Percentiles rank a stretch among this genome's conserved stretches.
phyloP scores from a whole-genome alignment of 2,329 filamentous ascomycete species.

The Ceratocystis alfenasii region DNA sequence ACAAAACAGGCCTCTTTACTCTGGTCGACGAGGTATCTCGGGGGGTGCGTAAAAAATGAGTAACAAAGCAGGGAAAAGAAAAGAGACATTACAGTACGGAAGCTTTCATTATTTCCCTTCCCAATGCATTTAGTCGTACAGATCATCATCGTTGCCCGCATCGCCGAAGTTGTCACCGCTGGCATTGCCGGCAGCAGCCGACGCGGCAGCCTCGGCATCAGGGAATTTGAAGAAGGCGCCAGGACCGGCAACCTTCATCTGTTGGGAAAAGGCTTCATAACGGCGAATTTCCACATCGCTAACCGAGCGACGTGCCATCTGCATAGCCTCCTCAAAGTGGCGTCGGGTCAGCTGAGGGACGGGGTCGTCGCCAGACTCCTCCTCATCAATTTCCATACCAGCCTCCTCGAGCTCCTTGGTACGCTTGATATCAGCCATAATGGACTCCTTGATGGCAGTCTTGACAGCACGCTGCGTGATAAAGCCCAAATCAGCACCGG shows the following conservation, averaged over 20 bases:
- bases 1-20: too few relatives aligned
- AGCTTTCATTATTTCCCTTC: not conserved
- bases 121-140: constrained; percentile 55
- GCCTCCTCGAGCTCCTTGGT: constrained; percentile 78
- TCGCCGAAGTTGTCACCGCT: constrained; percentile 58
- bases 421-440: constrained; percentile 76
- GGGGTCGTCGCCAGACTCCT: constrained; percentile 76
- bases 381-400: constrained; percentile 58
- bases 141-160: constrained; percentile 86
- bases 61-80: not conserved
- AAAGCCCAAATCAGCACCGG: constrained; percentile 97
- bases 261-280: constrained; percentile 96
- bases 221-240: constrained; percentile 99
- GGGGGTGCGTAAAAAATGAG: not conserved
- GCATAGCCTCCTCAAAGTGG: constrained; percentile 99
- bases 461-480: constrained; percentile 98
- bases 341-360: constrained; percentile 91
- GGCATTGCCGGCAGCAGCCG: constrained; percentile 46
- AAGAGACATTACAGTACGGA: constrained; percentile 4
- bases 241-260: constrained; percentile 95
- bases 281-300: constrained; percentile 94
- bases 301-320: constrained; percentile 82
- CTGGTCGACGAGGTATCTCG: too few relatives aligned
- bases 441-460: constrained; percentile 97
- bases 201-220: constrained; percentile 40